Conservation (phyloP, 768 basidiomycete genomes). For the Lactarius trivialis region DNA sequence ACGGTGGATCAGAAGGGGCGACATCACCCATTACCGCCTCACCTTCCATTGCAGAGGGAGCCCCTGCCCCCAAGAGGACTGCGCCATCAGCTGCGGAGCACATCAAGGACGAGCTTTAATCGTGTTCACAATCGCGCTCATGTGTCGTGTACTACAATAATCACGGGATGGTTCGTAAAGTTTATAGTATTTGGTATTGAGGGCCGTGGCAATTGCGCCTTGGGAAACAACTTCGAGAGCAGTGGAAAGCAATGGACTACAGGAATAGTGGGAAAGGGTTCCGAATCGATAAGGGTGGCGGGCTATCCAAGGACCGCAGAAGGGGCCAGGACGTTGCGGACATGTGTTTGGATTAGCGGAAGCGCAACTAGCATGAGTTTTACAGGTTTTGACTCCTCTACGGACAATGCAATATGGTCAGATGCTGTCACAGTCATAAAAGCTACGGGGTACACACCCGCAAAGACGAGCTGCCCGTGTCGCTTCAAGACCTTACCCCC, state of each 20-base stretch:
- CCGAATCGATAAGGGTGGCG: background rate
- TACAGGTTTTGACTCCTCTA: constrained; percentile 69
- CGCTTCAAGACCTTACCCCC: constrained; percentile 43
- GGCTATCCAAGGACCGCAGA: background rate
- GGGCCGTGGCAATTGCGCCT: constrained; percentile 4
- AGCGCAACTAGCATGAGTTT: constrained; percentile 49
- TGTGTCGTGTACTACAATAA: background rate
- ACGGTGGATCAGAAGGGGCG: background rate
- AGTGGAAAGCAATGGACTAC: background rate
- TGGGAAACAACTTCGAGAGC: constrained; percentile 1
- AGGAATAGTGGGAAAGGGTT: background rate
- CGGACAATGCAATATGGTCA: background rate
- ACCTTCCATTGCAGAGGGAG: background rate
- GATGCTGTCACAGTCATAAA: background rate
- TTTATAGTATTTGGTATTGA: constrained; percentile 20
- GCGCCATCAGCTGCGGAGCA: background rate
- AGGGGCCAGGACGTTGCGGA: constrained; percentile 11
- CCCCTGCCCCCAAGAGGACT: background rate
- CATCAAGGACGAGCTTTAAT: constrained; percentile 20
- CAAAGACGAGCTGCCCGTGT: constrained; percentile 57
- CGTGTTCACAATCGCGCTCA: background rate
- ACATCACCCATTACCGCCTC: background rate
- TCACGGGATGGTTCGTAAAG: constrained; percentile 6
- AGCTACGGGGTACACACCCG: constrained; percentile 41
- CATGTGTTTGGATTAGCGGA: constrained; percentile 21